A percentile compares a stretch with the other conserved stretches of the same genome.
Evolutionary conservation across 371 early-diverging fungal species (phyloP).

Genomic region (Actinomucor elegans): DNA sequence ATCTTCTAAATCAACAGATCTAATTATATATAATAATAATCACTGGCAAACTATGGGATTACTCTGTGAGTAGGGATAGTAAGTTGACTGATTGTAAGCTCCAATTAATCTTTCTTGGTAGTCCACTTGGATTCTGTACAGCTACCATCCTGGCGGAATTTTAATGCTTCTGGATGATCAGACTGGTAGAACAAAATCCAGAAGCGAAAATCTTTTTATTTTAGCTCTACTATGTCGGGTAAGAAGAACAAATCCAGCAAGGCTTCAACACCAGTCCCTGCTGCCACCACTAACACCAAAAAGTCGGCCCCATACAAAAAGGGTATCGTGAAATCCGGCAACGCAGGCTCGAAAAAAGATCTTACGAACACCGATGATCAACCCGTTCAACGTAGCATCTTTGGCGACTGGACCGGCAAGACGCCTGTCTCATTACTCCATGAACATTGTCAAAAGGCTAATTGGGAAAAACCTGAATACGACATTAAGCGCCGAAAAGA

Average conservation of each 20-base stretch:
- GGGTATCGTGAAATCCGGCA: constrained; percentile 44
- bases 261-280: constrained; percentile 2
- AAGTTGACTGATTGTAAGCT: too few species aligned
- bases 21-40: too few species aligned
- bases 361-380: constrained; percentile 9
- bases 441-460: constrained; percentile 76
- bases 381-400: constrained; percentile 44
- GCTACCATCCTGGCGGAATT: too few species aligned
- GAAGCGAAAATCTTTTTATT: too few species aligned
- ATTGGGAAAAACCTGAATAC: constrained; percentile 77
- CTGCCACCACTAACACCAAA: constrained; percentile 2
- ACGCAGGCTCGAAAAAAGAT: constrained; percentile 23
- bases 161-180: too few species aligned
- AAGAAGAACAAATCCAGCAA: constrained; percentile 29
- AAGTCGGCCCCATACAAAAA: constrained; percentile 1
- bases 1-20: too few species aligned
- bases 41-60: too few species aligned
- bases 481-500: constrained; percentile 45
- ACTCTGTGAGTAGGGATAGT: too few species aligned
- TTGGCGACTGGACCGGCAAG: constrained; percentile 86
- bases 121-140: too few species aligned
- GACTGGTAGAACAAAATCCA: too few species aligned
- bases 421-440: constrained; percentile 76
- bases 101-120: too few species aligned
- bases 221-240: constrained; percentile 28